Conservation (phyloP, 768 basidiomycete genomes). For the Hericium erinaceus region DNA sequence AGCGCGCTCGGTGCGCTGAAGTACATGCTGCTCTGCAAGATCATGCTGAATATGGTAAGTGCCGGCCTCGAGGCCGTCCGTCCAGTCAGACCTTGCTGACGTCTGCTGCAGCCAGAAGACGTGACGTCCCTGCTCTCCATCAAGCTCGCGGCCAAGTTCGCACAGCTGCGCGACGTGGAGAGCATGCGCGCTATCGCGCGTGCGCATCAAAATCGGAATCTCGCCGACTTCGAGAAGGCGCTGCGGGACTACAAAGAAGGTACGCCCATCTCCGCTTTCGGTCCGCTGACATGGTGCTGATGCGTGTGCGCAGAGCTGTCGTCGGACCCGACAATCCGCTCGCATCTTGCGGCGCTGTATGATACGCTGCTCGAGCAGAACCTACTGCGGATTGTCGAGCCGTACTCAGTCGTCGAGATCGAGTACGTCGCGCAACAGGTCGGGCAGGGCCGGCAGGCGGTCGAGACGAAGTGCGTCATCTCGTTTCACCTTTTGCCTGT, state of each 20-base stretch:
- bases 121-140: slow-evolving; percentile 78
- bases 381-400: slow-evolving; percentile 89
- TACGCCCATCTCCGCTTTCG: slow-evolving; percentile 14
- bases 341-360: slow-evolving; percentile 88
- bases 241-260: slow-evolving; percentile 82
- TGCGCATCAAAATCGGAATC: slow-evolving; percentile 86
- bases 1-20: slow-evolving; percentile 79
- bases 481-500: not conserved
- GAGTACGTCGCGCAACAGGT: slow-evolving; percentile 81
- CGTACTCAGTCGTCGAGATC: slow-evolving; percentile 88
- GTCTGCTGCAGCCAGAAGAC: slow-evolving; percentile 72
- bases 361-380: slow-evolving; percentile 97
- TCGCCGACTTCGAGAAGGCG: slow-evolving; percentile 84
- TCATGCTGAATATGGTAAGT: slow-evolving; percentile 87
- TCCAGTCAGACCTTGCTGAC: not conserved
- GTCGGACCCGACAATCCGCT: slow-evolving; percentile 90
- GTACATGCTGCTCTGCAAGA: slow-evolving; percentile 97
- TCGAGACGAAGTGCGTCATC: slow-evolving; percentile 76
- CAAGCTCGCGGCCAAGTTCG: slow-evolving; percentile 84
- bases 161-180: slow-evolving; percentile 81
- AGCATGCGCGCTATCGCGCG: slow-evolving; percentile 92
- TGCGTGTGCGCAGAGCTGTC: slow-evolving; percentile 59
- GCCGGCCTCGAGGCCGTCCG: slow-evolving; percentile 13
- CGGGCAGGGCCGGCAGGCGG: slow-evolving; percentile 76
- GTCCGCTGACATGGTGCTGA: not conserved